phyloP scores from a whole-genome alignment of 352 stramenopile species.

The Phytophthora pisi region DNA sequence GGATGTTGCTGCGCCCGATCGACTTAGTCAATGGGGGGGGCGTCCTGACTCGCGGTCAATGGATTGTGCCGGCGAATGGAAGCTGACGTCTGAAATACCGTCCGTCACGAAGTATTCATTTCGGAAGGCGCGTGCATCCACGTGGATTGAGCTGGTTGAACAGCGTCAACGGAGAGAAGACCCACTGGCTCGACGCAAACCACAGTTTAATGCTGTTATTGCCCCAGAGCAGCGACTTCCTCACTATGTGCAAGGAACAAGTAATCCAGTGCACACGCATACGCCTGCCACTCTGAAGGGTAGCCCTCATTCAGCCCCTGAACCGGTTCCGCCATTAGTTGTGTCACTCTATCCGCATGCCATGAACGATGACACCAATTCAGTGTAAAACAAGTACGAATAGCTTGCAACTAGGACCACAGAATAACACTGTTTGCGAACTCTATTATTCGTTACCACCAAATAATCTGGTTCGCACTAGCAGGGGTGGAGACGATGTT shows the following conservation, averaged over 20 bases:
- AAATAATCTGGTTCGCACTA: slow-evolving; percentile 30
- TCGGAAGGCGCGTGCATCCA: slow-evolving; percentile 45
- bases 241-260: slow-evolving; percentile 54
- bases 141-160: slow-evolving; percentile 81
- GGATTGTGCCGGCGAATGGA: slow-evolving; percentile 65
- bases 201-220: background rate
- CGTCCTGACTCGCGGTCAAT: slow-evolving; percentile 49
- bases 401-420: background rate
- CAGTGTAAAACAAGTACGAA: background rate
- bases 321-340: slow-evolving; percentile 7
- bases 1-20: slow-evolving; percentile 34
- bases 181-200: slow-evolving; percentile 37
- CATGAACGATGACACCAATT: slow-evolving; percentile 1
- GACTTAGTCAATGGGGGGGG: slow-evolving; percentile 55
- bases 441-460: slow-evolving; percentile 44
- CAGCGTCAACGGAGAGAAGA: slow-evolving; percentile 48
- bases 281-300: background rate
- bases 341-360: slow-evolving; percentile 9
- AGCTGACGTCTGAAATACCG: slow-evolving; percentile 67
- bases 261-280: slow-evolving; percentile 46
- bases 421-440: background rate
- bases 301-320: background rate
- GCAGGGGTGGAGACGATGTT: background rate
- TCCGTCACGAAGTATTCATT: slow-evolving; percentile 64
- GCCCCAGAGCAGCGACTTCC: slow-evolving; percentile 48